Evolutionary conservation across 2,329 filamentous ascomycete genomes (phyloP), one percentile per base, ranked within the genome.

Genomic region (Apiospora pterosperma): DNA sequence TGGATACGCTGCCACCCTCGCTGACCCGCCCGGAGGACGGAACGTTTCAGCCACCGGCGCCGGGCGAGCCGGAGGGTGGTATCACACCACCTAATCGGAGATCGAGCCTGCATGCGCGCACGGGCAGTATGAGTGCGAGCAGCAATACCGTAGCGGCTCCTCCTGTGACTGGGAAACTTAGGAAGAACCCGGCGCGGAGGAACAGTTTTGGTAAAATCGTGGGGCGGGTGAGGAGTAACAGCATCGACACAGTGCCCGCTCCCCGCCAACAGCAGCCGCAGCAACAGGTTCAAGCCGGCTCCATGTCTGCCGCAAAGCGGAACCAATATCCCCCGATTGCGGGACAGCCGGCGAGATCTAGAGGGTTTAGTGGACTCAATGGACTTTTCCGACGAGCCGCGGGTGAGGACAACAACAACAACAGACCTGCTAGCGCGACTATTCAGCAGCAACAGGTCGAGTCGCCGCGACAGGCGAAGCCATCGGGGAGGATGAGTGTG

Each of bases 31-130:
- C 76, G 2, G 80, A 81, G 63, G 75, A 77, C 1, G 73, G 76
- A 3, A 74, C 74, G 1, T 68, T 78, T 4, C 73, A 75, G 2
- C 71, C 74, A 14, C 67, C 76, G 1, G 64, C 71, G 5, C 68
- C 67, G 8, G 64, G 66, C 16, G 63, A 73, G 34, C 61, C 68
- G 2, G 69, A 70, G 0, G 78, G 78, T 1, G 78, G 79, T 1
- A 84, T 83, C 0, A 80, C 82, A 0, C 79, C 83, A 2, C 85
- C 85, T 0, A 76, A 84, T 60, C 77, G 85, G 14, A 77, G 82
- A 61, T 87, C 85, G 4, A 88, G 85, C 68, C 73, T 88, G 4
- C 79, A 84, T 61, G 82, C 83, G 2, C 79, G 77, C 38, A 82
- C 80, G 0, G 79, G 79, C 11, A 73, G 71, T 65, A 21, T 73